These are phyloP conservation scores for Chlorella sorokiniana DNA, from an alignment of 139 green algal genomes.

Conservation along the genomic window DNA sequence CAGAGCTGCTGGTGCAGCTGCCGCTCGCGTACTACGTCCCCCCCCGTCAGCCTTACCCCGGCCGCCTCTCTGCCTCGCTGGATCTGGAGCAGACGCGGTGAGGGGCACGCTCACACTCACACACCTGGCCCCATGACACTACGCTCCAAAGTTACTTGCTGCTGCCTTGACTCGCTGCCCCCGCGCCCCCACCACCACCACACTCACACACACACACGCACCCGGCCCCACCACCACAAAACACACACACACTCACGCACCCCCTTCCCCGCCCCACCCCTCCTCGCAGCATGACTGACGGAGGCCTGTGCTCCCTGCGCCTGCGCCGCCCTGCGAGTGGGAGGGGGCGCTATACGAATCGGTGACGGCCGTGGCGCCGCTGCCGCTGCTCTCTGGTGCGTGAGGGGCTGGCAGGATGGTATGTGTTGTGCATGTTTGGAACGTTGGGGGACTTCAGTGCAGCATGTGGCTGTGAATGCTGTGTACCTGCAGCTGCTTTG, in stretches of 20 bases:
- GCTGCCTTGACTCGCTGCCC: no score
- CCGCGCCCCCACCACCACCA: no score
- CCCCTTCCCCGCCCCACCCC: background rate
- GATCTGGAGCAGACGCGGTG: slow-evolving; percentile 20
- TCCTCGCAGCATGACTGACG: background rate
- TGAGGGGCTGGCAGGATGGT: no score
- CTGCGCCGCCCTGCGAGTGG: background rate
- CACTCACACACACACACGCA: no score
- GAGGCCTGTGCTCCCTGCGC: background rate
- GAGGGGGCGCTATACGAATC: background rate
- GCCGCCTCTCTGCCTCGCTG: background rate
- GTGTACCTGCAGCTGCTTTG: no score
- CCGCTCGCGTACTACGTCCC: slow-evolving; percentile 5
- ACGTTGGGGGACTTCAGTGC: no score
- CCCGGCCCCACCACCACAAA: no score
- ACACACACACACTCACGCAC: no score
- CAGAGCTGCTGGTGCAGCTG: slow-evolving; percentile 22
- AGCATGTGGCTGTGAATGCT: no score
- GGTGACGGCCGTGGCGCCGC: background rate
- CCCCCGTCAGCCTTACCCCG: background rate
- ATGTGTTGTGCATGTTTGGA: no score
- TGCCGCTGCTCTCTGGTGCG: background rate
- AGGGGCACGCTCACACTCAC: no score
- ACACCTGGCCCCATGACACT: background rate
- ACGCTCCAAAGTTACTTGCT: no score